A percentile compares a stretch with the other conserved stretches of the same genome.
These are phyloP conservation scores for Alternaria brassicicola DNA, from an alignment of 2,329 filamentous ascomycete species.

Conservation along the genomic window DNA sequence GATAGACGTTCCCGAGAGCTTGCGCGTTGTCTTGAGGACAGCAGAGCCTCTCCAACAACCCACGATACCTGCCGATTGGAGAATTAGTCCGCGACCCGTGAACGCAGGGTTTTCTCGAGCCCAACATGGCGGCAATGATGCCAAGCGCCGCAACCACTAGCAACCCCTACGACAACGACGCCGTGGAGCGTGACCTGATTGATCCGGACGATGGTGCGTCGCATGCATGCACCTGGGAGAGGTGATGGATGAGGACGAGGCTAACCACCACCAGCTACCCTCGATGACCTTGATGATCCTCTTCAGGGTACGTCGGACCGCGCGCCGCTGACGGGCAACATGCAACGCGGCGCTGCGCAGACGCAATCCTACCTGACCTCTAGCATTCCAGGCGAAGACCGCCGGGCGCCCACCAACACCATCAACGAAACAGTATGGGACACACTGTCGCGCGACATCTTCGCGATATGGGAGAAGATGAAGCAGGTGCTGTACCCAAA, in stretches of 20 bases:
- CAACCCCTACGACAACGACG: conserved; percentile 54
- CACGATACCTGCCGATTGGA: conserved; percentile 33
- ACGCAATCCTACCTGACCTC: conserved; percentile 86
- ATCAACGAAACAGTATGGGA: conserved; percentile 98
- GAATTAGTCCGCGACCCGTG: conserved; percentile 32
- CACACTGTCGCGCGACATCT: conserved; percentile 87
- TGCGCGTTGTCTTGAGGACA: conserved; percentile 24
- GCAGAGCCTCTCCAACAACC: conserved; percentile 41
- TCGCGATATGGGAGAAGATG: conserved; percentile 98
- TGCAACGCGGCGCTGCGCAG: conserved; percentile 62
- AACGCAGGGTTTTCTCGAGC: conserved; percentile 31
- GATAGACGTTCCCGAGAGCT: conserved; percentile 15
- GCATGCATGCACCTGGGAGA: conserved; percentile 17
- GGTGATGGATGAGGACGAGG: background rate
- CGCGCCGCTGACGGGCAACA: conserved; percentile 83
- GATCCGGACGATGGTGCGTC: conserved; percentile 59
- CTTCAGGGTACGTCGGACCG: conserved; percentile 72
- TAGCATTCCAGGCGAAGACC: conserved; percentile 89
- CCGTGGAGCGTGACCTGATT: conserved; percentile 58
- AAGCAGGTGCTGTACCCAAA: conserved; percentile 95
- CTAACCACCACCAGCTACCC: conserved; percentile 65
- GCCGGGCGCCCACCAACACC: conserved; percentile 85
- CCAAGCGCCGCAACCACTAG: conserved; percentile 48
- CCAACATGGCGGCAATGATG: conserved; percentile 55
- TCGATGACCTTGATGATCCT: conserved; percentile 93